Percentiles rank a stretch among this genome's conserved stretches.
Conservation (phyloP, 1,139 yeast species). For the Taphrina communis region DNA sequence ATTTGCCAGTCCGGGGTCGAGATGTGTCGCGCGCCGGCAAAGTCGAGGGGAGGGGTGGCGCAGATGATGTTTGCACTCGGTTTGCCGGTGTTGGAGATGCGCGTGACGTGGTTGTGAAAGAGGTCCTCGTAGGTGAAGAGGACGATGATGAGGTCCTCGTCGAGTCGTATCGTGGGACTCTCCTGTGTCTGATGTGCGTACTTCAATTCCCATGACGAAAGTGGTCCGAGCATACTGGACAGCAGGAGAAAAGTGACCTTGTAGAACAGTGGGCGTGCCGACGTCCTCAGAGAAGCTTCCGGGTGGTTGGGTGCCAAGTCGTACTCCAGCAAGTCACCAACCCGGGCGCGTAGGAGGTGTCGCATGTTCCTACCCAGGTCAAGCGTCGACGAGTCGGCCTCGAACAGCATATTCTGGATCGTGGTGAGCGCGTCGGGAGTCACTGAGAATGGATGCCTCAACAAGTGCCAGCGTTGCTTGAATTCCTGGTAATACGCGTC, state of each 20-base stretch:
- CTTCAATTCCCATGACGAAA: conserved; percentile 14
- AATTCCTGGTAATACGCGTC: conserved; percentile 3
- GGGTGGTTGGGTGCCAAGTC: conserved; percentile 13
- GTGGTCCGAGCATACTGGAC: conserved; percentile 1
- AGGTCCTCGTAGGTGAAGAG: conserved; percentile 15
- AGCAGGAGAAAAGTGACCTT: conserved; percentile 7
- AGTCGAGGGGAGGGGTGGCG: conserved; percentile 12
- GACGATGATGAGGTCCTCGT: conserved; percentile 5
- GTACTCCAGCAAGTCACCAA: conserved; percentile 6
- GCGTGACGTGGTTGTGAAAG: conserved; percentile 11
- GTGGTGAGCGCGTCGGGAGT: conserved; percentile 6
- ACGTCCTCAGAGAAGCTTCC: conserved; percentile 10
- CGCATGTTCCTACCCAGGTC: conserved; percentile 1
- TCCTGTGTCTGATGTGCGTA: conserved; percentile 9
- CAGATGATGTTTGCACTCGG: conserved; percentile 20
- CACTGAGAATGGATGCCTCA: conserved; percentile 13
- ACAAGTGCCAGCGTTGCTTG: conserved; percentile 11
- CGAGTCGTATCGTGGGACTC: conserved; percentile 4
- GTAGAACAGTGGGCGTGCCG: conserved; percentile 11
- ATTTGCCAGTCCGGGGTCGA: conserved; percentile 19
- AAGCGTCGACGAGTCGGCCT: conserved; percentile 1
- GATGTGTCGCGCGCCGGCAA: conserved; percentile 10
- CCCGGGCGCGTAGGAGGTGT: background rate
- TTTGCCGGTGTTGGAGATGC: background rate
- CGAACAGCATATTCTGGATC: conserved; percentile 13